Evolutionary conservation across 1,284 basidiomycete genomes (phyloP).

Genomic region (Binderoboletus segoi): DNA sequence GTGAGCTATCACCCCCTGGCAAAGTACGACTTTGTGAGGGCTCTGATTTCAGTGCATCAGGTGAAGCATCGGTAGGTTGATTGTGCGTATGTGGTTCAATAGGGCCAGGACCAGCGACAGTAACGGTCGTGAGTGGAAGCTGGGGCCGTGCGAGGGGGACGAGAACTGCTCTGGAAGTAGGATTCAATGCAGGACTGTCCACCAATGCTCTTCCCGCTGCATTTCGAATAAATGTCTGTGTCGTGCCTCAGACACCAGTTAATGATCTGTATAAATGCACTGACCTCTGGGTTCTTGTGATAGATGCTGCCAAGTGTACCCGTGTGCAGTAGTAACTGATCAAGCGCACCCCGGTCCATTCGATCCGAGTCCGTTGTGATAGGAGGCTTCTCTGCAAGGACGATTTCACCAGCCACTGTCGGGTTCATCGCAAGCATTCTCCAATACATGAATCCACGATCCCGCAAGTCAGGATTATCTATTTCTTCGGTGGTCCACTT

Average conservation of each 20-base stretch:
- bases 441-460: conserved; percentile 99
- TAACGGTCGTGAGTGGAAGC: conserved; percentile 50
- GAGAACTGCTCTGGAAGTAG: conserved; percentile 71
- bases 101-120: conserved; percentile 69
- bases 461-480: conserved; percentile 95
- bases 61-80: conserved; percentile 26
- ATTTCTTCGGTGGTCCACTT: conserved; percentile 98
- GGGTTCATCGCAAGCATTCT: conserved; percentile 95
- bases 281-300: conserved; percentile 85
- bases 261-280: conserved; percentile 18
- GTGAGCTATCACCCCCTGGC: conserved; percentile 3
- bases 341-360: conserved; percentile 94
- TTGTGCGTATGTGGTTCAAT: conserved; percentile 45
- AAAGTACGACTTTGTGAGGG: conserved; percentile 13
- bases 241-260: conserved; percentile 14
- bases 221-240: conserved; percentile 81
- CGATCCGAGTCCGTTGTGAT: conserved; percentile 98
- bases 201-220: conserved; percentile 71
- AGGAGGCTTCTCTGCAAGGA: conserved; percentile 92
- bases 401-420: conserved; percentile 84
- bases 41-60: conserved; percentile 19
- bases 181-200: conserved; percentile 79
- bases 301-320: conserved; percentile 86
- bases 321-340: conserved; percentile 83
- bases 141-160: conserved; percentile 57